phyloP scores from a whole-genome alignment of 2,329 filamentous ascomycete species.

The Fusarium sulawesiense region DNA sequence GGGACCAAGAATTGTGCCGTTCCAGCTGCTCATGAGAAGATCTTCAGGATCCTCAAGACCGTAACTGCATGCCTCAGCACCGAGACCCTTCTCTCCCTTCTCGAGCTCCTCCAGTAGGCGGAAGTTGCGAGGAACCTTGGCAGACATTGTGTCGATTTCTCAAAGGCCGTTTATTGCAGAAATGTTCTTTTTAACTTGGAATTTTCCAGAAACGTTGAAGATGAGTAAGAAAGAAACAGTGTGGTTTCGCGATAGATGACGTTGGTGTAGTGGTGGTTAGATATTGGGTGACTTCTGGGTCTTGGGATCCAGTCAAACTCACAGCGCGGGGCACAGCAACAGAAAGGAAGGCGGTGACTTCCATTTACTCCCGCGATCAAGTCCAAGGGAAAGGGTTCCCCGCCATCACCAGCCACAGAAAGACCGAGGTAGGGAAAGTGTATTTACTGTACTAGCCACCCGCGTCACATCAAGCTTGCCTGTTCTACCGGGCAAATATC shows the following conservation, averaged over 20 bases:
- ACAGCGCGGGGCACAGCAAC: constrained; percentile 32
- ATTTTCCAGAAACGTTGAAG: neutral
- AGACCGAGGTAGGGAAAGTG: neutral
- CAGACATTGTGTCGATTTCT: constrained; percentile 47
- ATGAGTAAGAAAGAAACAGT: constrained; percentile 11
- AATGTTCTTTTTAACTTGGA: neutral
- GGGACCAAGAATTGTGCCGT: constrained; percentile 95
- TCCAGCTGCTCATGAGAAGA: constrained; percentile 98
- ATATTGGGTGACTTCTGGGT: constrained; percentile 27
- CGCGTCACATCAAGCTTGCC: constrained; percentile 18
- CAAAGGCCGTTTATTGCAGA: neutral
- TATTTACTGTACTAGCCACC: constrained; percentile 19
- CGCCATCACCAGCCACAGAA: constrained; percentile 27
- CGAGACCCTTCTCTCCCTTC: constrained; percentile 97
- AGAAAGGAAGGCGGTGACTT: constrained; percentile 34
- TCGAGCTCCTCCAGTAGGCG: constrained; percentile 96
- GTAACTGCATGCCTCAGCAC: constrained; percentile 97
- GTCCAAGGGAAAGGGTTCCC: constrained; percentile 14
- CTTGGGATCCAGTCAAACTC: constrained; percentile 21
- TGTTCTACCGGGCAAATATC: constrained; percentile 31
- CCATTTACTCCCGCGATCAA: constrained; percentile 8
- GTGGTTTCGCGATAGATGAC: constrained; percentile 26
- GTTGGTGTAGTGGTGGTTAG: constrained; percentile 35
- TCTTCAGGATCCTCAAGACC: constrained; percentile 95
- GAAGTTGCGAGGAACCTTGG: constrained; percentile 91